Conservation (phyloP, 169 alveolate genomes). For the Cryptosporidium parvum region DNA sequence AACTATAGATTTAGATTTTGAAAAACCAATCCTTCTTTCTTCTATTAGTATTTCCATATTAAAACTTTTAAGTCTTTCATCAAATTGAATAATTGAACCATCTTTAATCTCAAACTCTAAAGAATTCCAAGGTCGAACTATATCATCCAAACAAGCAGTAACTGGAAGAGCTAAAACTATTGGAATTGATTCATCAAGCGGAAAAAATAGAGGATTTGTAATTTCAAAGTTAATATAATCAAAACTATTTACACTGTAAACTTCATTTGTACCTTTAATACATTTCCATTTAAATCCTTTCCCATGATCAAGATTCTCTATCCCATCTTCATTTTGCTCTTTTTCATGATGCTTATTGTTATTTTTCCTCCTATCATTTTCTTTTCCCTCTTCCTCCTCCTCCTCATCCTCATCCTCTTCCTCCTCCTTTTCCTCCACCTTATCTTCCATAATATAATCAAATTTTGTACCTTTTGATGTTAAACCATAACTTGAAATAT, state of each 20-base stretch:
- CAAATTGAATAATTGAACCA: background rate
- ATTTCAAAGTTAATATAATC: conserved; percentile 27
- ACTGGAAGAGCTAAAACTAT: conserved; percentile 59
- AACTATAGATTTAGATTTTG: background rate
- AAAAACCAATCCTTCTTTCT: background rate
- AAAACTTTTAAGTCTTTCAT: background rate
- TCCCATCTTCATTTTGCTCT: too few species aligned
- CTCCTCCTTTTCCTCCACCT: background rate
- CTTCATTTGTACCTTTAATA: conserved; percentile 3
- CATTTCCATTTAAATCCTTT: background rate
- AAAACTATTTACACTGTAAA: conserved; percentile 38
- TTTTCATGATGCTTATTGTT: too few species aligned
- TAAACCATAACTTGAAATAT: conserved; percentile 53
- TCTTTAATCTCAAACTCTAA: background rate
- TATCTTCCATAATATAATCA: background rate
- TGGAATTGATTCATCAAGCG: conserved; percentile 41
- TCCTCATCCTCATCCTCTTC: background rate
- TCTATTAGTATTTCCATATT: conserved; percentile 1
- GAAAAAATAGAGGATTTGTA: conserved; percentile 41
- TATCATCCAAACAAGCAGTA: conserved; percentile 10
- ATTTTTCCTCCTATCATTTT: too few species aligned
- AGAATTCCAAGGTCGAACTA: conserved; percentile 39
- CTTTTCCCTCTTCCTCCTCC: too few species aligned
- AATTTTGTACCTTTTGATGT: background rate
- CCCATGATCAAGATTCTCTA: background rate